These are phyloP conservation scores for Coemansia sp. DNA, from an alignment of 192 early-diverging fungal species.

Conservation along the genomic window DNA sequence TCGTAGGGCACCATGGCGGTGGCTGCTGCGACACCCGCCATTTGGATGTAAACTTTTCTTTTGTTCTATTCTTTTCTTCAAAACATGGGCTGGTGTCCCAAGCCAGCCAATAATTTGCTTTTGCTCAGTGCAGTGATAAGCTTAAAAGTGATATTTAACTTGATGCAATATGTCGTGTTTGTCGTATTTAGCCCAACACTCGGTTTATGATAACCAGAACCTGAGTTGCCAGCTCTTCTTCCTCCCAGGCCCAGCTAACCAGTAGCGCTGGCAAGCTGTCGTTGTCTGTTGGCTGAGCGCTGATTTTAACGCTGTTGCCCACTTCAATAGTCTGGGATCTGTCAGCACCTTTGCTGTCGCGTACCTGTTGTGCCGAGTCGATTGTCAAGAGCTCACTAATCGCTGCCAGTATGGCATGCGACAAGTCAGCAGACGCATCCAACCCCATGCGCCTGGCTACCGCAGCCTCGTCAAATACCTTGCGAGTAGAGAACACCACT, in stretches of 20 bases:
- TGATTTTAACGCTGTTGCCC: conserved; percentile 17
- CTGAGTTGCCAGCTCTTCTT: conserved; percentile 65
- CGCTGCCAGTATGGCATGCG: conserved; percentile 14
- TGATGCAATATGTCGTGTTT: no score
- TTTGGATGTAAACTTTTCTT: conserved; percentile 1
- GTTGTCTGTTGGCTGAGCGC: conserved; percentile 5
- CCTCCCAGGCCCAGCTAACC: conserved; percentile 64
- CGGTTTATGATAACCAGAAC: conserved; percentile 57
- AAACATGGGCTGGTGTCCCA: no score
- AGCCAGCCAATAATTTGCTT: background rate
- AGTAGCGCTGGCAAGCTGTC: conserved; percentile 33
- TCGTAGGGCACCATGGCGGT: conserved; percentile 79
- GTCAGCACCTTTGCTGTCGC: background rate
- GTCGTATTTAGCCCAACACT: conserved; percentile 16
- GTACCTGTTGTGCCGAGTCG: conserved; percentile 13
- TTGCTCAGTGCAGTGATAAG: no score
- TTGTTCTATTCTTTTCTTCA: no score
- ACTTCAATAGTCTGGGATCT: conserved; percentile 3
- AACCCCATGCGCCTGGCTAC: conserved; percentile 29
- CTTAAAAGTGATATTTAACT: no score
- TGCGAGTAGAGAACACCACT: conserved; percentile 33
- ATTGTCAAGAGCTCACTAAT: conserved; percentile 26
- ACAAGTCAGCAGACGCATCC: background rate
- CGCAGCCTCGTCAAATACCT: conserved; percentile 22
- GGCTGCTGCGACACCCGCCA: conserved; percentile 18